These are phyloP conservation scores for Aspergillus transmontanensis DNA, from an alignment of 2,329 filamentous ascomycete genomes.

Conservation along the genomic window DNA sequence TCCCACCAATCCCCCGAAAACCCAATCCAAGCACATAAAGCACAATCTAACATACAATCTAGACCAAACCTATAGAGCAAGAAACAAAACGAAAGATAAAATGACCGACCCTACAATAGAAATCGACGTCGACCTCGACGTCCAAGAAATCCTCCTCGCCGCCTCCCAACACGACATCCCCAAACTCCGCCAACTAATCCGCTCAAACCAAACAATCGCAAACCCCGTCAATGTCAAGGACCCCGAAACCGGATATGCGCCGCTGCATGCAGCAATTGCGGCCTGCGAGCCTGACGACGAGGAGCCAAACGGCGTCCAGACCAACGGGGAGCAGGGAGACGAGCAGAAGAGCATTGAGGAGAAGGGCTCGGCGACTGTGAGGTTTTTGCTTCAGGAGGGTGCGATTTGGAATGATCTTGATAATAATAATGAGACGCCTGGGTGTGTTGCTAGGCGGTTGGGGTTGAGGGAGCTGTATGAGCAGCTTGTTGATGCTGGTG, in stretches of 20 bases:
- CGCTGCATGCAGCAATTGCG: constrained; percentile 88
- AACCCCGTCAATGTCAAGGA: constrained; percentile 77
- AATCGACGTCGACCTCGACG: constrained; percentile 42
- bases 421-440: constrained; percentile 82
- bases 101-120: constrained; percentile 29
- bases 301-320: constrained; percentile 25
- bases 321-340: constrained; percentile 11
- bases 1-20: constrained; percentile 3
- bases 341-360: constrained; percentile 48
- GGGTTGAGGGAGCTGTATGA: constrained; percentile 74
- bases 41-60: neutral
- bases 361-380: constrained; percentile 67
- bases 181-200: constrained; percentile 69
- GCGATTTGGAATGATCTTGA: constrained; percentile 98
- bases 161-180: constrained; percentile 68
- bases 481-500: constrained; percentile 83
- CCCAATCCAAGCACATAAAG: neutral
- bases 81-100: neutral
- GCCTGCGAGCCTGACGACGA: constrained; percentile 57
- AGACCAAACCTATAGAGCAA: neutral
- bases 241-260: constrained; percentile 79
- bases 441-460: constrained; percentile 75
- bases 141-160: constrained; percentile 66
- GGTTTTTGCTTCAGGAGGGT: constrained; percentile 79
- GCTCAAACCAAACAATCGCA: constrained; percentile 47